Conservation (phyloP, 1,284 basidiomycete genomes). For the Microbotryum scabiosae region DNA sequence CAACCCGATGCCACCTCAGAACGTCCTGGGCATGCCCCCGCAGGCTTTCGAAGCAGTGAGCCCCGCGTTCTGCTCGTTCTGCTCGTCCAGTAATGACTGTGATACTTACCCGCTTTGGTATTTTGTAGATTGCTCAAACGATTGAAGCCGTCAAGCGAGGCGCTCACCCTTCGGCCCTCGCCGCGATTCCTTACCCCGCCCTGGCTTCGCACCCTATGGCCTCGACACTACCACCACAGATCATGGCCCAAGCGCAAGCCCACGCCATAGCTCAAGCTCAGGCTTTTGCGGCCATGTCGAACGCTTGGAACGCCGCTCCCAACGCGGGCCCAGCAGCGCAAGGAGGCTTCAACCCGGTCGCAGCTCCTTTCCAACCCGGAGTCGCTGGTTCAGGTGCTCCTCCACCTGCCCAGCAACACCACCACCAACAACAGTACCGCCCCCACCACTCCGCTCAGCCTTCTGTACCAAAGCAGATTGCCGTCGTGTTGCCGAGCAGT, state of each 20-base stretch:
- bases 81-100: too few species aligned
- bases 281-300: conserved; percentile 29
- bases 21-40: conserved; percentile 22
- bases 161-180: conserved; percentile 25
- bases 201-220: conserved; percentile 24
- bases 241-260: conserved; percentile 27
- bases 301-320: conserved; percentile 16
- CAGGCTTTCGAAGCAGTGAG: conserved; percentile 25
- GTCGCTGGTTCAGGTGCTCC: background rate
- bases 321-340: background rate
- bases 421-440: background rate
- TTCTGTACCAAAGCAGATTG: conserved; percentile 18
- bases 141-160: conserved; percentile 24
- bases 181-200: conserved; percentile 21
- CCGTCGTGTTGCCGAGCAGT: conserved; percentile 40
- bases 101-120: too few species aligned
- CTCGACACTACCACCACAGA: conserved; percentile 14
- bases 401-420: background rate
- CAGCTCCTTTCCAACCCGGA: conserved; percentile 8
- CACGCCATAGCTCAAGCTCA: conserved; percentile 27
- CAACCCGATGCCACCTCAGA: conserved; percentile 14
- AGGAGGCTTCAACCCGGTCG: conserved; percentile 16
- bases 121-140: conserved; percentile 21
- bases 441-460: conserved; percentile 7
- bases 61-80: background rate